Evolutionary conservation across 116 monocot species (phyloP), one percentile per base, ranked within the genome.

Genomic region (Phalaenopsis hybrid): DNA sequence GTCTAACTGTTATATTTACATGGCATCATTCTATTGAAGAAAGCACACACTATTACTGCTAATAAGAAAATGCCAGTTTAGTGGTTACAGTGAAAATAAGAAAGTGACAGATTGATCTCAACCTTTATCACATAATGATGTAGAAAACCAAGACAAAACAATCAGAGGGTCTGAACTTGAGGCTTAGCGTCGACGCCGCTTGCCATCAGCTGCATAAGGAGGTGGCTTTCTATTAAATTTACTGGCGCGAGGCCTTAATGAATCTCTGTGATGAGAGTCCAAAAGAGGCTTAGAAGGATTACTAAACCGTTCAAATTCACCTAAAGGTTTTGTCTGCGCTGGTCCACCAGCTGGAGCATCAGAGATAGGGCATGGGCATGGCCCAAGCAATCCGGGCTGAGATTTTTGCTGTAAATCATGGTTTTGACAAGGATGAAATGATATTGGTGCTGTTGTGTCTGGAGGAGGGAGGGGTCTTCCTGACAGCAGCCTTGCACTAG

Each of bases 361-460:
- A 21, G 75, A n/a, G 11, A 46, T 1, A 46, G 75, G 75, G 46
- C 75, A 46, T 75, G 75, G 45, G 46, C 75, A 46, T 75, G 75
- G 45, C 45, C 75, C 75, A 1, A 75, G 75, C 46, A 75, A 75
- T 46, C 75, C 75, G 8, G 20, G 75, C 75, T n/a, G 75, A 75
- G 21, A 75, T n/a, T n/a, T 46, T 75, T 75, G 75, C 21, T 75
- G 75, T n/a, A 75, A 46, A 75, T 75, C 75, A 33, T 33, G 45
- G 75, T 18, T 75, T 45, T 75, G 75, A 21, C 7, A 16, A 44
- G 44, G 8, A n/a, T 41, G 75, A 8, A 46, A n/a, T 45, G 46
- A 46, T 46, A 20, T 4, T 9, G 75, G 33, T 8, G 75, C 44
- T 17, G 74, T 44, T 17, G 74, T 74, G 16, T 28, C 34, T 11